phyloP scores from a whole-genome alignment of 306 rosid genomes.

The Astragalus membranaceus region DNA sequence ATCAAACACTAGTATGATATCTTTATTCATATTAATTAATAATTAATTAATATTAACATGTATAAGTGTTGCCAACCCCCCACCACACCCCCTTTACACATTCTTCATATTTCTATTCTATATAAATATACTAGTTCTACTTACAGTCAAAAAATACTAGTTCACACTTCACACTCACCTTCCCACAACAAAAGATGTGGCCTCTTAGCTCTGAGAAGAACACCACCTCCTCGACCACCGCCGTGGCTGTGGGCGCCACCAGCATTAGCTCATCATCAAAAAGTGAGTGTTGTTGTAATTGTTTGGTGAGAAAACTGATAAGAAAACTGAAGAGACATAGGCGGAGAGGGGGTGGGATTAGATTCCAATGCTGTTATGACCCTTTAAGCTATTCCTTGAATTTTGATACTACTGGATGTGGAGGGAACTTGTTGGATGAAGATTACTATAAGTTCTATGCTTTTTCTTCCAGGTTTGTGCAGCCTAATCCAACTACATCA shows the following conservation, averaged over 20 bases:
- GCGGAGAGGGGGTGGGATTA: neutral
- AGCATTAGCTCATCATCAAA: neutral
- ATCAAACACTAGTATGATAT: too few species aligned
- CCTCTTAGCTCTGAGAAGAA: slow-evolving; percentile 37
- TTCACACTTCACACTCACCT: neutral
- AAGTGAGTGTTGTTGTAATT: slow-evolving; percentile 24
- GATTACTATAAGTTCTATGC: slow-evolving; percentile 69
- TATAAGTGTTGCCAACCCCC: neutral
- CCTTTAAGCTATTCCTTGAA: slow-evolving; percentile 78
- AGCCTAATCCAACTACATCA: slow-evolving; percentile 42
- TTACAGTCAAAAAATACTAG: neutral
- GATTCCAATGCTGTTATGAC: slow-evolving; percentile 68
- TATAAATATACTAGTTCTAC: neutral
- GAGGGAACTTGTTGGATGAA: slow-evolving; percentile 54
- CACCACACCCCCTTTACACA: too few species aligned
- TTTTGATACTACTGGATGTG: slow-evolving; percentile 63
- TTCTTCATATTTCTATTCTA: neutral
- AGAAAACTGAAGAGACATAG: slow-evolving; percentile 47
- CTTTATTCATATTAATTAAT: neutral
- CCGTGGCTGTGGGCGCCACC: neutral
- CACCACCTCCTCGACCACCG: neutral
- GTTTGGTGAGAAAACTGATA: slow-evolving; percentile 45
- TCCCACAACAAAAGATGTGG: slow-evolving; percentile 30
- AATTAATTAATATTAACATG: too few species aligned
- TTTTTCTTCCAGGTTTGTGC: slow-evolving; percentile 67